Percentiles rank a stretch among this genome's conserved stretches.
phyloP scores from a whole-genome alignment of 768 basidiomycete genomes.

The Daedaleopsis sinensis region DNA sequence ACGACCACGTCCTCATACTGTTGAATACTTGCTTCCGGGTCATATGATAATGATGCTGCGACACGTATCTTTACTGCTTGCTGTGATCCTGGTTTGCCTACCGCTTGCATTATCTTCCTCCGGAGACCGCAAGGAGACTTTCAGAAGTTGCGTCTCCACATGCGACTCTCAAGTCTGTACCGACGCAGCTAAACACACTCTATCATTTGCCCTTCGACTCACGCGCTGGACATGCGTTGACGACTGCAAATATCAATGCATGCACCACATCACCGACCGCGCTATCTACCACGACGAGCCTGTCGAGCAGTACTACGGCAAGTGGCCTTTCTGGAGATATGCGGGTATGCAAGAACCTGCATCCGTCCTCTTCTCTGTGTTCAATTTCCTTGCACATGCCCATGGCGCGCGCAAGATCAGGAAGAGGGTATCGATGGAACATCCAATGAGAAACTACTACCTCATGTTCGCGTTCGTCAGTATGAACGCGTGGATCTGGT shows the following conservation, averaged over 20 bases:
- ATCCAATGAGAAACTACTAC: slow-evolving; percentile 76
- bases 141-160: slow-evolving; percentile 40
- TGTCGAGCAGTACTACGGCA: slow-evolving; percentile 87
- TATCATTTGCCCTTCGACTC: slow-evolving; percentile 60
- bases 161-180: slow-evolving; percentile 37
- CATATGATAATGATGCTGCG: neutral
- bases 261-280: slow-evolving; percentile 72
- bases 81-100: neutral
- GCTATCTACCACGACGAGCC: slow-evolving; percentile 44
- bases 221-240: slow-evolving; percentile 88
- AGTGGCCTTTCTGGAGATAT: slow-evolving; percentile 95
- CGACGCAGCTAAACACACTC: slow-evolving; percentile 6
- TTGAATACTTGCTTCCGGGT: neutral
- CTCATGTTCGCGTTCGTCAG: slow-evolving; percentile 66
- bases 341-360: slow-evolving; percentile 95
- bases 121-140: slow-evolving; percentile 34
- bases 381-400: slow-evolving; percentile 79
- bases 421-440: slow-evolving; percentile 48
- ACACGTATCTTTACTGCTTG: neutral
- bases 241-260: slow-evolving; percentile 90
- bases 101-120: slow-evolving; percentile 37
- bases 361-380: slow-evolving; percentile 85
- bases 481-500: slow-evolving; percentile 94
- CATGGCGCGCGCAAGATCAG: slow-evolving; percentile 56
- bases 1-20: too few relatives aligned